Evolutionary conservation across 352 stramenopile species (phyloP), one percentile per base, ranked within the genome.

Genomic region (Pythium phragmiticola): DNA sequence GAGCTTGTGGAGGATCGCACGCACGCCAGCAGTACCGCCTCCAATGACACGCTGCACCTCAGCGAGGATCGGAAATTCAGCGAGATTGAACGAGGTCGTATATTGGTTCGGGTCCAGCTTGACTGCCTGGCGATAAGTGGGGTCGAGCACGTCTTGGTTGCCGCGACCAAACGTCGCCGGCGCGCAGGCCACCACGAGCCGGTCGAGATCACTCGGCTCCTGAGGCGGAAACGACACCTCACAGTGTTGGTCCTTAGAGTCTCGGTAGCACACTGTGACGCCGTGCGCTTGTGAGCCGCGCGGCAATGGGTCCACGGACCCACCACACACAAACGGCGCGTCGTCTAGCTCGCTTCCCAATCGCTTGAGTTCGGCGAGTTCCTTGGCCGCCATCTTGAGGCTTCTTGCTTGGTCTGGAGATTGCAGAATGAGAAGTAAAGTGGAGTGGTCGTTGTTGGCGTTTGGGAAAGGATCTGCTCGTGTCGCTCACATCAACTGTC

Each of bases 1-100:
- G 30, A 67, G 60, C 30, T 61, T 60, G 60, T 61, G 45, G 7
- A 61, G 14, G 42, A 12, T 28, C 21, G 50, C 45, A 30, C 51
- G 7, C 3, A 36, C 4, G 54, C 11, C 34, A 23, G 43, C 8
- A 19, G 7, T 28, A 30, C 17, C 19, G 41, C 21, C 13, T 42
- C 42, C 60, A 7, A 60, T 37, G 19, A 47, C 46, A 19, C 26
- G 50, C n/a, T 55, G 34, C 16, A 65, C 48, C 36, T 58, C 58
- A 26, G 11, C 47, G 9, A 65, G 49, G 0, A 65, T 42, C 13
- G 49, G 47, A 21, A 58, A 37, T 4, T 65, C 58, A 0, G 26
- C 37, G n/a, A 65, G 58, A 4, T 45, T 41, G 12, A 65, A 46
- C 36, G 58, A 58, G 5, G 39, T 51, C 0, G 49, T 42, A 14